Evolutionary conservation across 352 stramenopile genomes (phyloP).

Genomic region (Pythium pyrilobum): DNA sequence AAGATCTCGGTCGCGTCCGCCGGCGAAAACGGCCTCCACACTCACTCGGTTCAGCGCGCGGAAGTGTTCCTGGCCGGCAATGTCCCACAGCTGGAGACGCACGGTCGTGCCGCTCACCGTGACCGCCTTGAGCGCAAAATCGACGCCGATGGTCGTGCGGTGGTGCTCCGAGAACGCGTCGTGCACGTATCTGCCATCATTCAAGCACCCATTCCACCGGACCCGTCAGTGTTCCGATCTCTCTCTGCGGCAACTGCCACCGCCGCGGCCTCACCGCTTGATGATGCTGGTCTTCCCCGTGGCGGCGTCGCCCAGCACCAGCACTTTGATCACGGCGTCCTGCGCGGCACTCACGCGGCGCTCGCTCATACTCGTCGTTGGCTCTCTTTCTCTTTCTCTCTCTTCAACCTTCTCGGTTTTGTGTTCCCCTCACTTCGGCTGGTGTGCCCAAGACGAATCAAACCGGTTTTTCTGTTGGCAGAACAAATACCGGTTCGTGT

Average conservation of each 20-base stretch:
- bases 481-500: no score
- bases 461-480: slow-evolving; percentile 12
- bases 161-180: slow-evolving; percentile 91
- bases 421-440: slow-evolving; percentile 13
- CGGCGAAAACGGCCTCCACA: no score
- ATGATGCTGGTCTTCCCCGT: slow-evolving; percentile 93
- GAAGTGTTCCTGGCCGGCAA: slow-evolving; percentile 93
- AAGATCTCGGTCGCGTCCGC: no score
- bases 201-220: not conserved
- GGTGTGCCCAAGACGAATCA: not conserved
- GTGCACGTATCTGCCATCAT: slow-evolving; percentile 70
- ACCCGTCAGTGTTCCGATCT: not conserved
- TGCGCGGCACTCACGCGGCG: slow-evolving; percentile 69
- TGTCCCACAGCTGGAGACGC: slow-evolving; percentile 93
- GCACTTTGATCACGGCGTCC: slow-evolving; percentile 89
- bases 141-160: slow-evolving; percentile 90
- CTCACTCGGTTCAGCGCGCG: slow-evolving; percentile 85
- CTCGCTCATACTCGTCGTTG: slow-evolving; percentile 41
- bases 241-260: not conserved
- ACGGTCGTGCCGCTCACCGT: slow-evolving; percentile 84
- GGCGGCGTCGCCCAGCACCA: slow-evolving; percentile 88
- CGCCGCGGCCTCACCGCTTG: slow-evolving; percentile 64
- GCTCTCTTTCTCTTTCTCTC: slow-evolving; percentile 7
- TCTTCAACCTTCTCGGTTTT: slow-evolving; percentile 20
- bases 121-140: slow-evolving; percentile 91